phyloP scores from a whole-genome alignment of 345 rosid species.

The thale cress (Arabidopsis thaliana) region DNA sequence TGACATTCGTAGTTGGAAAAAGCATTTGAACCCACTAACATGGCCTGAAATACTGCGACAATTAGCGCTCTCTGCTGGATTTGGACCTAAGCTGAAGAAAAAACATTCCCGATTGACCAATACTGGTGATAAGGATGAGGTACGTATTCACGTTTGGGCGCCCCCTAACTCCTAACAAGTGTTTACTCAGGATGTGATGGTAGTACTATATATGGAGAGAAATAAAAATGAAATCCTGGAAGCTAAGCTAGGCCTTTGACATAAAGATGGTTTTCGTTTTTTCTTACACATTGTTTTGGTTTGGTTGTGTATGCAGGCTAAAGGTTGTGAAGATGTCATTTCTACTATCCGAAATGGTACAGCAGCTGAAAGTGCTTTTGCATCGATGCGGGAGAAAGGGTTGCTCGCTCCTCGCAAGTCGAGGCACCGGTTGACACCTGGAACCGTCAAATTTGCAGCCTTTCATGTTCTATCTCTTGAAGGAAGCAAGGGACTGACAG shows the following conservation, averaged over 20 bases:
- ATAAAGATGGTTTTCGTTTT: neutral
- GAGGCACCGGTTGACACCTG: constrained; percentile 98
- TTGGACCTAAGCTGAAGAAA: constrained; percentile 88
- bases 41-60: constrained; percentile 98
- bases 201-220: constrained; percentile 15
- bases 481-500: constrained; percentile 92
- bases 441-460: constrained; percentile 99
- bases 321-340: constrained; percentile 71
- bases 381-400: constrained; percentile 93
- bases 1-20: constrained; percentile 95
- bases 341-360: constrained; percentile 92
- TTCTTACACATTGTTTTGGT: constrained; percentile 15
- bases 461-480: constrained; percentile 98
- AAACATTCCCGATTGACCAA: constrained; percentile 48
- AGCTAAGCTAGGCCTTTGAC: constrained; percentile 28
- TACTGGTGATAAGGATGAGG: constrained; percentile 73
- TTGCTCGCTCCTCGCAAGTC: constrained; percentile 86
- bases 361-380: constrained; percentile 95
- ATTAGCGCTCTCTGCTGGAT: constrained; percentile 85
- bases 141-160: constrained; percentile 32
- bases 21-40: constrained; percentile 78
- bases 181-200: constrained; percentile 11
- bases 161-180: neutral
- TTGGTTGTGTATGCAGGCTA: constrained; percentile 61
- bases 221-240: neutral